Evolutionary conservation across 169 alveolate species (phyloP), one percentile per base, ranked within the genome.

Genomic region (Haemoproteus tartakovskyi): DNA sequence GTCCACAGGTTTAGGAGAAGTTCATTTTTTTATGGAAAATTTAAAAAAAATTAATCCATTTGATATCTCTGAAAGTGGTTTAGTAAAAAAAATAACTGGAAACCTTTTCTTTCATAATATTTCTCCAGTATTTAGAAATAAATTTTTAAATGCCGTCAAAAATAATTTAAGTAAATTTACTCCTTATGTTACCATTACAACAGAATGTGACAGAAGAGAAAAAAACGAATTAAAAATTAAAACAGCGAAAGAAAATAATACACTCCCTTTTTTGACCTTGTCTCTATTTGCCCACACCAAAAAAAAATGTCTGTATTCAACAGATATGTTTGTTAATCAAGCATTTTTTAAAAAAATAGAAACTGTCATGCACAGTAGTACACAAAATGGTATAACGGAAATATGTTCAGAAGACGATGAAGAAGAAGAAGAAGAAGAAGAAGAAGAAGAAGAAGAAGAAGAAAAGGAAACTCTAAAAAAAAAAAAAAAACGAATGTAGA

Each of bases 281-380:
- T 74, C 84, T 38, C 8, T 74, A 26, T 74, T 74, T 74, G 84
- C 84, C 3, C 84, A 74, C 12, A 74, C 84, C 36, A 40, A 74
- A 50, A 56, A 36, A 27, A 74, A 46, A 9, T 74, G 78, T 40
- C 11, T 74, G 9, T 74, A 74, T 45, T 61, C 52, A 14, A 30
- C 84, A 11, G 84, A 74, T 37, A 6, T 74, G 40, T 74, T 60
- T 33, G 24, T 74, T 1, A 78, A 74, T 24, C n/a, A n/a, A n/a
- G n/a, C n/a, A n/a, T n/a, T n/a, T n/a, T n/a, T n/a, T n/a, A n/a
- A n/a, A n/a, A n/a, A n/a, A n/a, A n/a, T n/a, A n/a, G n/a, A n/a
- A n/a, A n/a, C n/a, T n/a, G n/a, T n/a, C n/a, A n/a, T n/a, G n/a
- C n/a, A n/a, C n/a, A n/a, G n/a, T n/a, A n/a, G n/a, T n/a, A n/a